phyloP scores from a whole-genome alignment of 345 rosid species.

The Jatropha curcas region DNA sequence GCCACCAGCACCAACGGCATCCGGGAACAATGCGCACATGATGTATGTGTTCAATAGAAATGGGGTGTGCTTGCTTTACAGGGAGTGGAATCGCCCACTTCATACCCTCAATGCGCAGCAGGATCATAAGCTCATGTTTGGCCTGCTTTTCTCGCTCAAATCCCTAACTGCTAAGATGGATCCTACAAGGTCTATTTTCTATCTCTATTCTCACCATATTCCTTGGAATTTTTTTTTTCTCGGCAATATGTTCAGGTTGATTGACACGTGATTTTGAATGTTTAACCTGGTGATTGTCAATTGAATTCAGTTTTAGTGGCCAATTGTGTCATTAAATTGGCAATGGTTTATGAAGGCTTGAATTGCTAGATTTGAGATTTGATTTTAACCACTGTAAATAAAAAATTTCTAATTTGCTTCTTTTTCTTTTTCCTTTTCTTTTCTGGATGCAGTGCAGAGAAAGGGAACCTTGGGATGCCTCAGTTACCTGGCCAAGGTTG shows the following conservation, averaged over 20 bases:
- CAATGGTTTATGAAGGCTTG: not conserved
- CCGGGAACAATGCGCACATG: constrained; percentile 90
- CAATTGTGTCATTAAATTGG: not conserved
- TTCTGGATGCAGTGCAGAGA: constrained; percentile 48
- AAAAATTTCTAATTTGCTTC: not conserved
- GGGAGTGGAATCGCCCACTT: constrained; percentile 90
- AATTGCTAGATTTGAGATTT: not conserved
- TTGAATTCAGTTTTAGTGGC: not conserved
- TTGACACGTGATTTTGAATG: no score
- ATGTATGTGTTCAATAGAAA: constrained; percentile 78
- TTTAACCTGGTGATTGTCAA: no score
- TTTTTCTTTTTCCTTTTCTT: not conserved
- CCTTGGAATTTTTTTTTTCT: no score
- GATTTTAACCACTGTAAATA: not conserved
- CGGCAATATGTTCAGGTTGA: no score
- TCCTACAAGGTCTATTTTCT: constrained; percentile 56
- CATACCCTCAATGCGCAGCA: constrained; percentile 79
- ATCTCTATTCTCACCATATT: not conserved
- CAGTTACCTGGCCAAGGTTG: constrained; percentile 96
- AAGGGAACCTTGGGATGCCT: constrained; percentile 83
- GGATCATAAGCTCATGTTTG: constrained; percentile 97
- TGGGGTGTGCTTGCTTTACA: constrained; percentile 86
- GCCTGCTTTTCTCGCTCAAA: constrained; percentile 97
- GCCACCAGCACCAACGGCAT: constrained; percentile 65
- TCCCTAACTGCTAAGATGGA: constrained; percentile 96